Evolutionary conservation across 345 rosid species (phyloP), one percentile per base, ranked within the genome.

Genomic region (Angophora floribunda): DNA sequence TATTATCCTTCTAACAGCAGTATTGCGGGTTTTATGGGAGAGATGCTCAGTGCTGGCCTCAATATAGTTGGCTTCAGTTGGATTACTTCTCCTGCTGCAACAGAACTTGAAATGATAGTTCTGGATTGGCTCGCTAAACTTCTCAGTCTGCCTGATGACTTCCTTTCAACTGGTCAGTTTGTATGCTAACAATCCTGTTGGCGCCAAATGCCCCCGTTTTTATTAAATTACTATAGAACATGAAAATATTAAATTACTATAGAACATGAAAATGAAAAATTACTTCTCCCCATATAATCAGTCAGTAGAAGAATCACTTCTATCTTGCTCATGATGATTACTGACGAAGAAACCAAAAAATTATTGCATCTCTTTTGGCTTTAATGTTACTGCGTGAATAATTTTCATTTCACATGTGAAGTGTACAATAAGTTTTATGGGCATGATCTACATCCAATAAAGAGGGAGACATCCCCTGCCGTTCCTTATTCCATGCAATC

Each of bases 11-110:
- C 99, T 3, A 97, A 95, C 82, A 94, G 98, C 88, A 97, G 99
- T 47, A 91, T 97, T 47, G 98, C 98, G 1, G 99, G 99, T 32
- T 96, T 97, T 90, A 86, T 97, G 92, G 99, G 99, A 87, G 99
- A 96, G 91, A 97, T 97, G 99, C 95, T 97, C 86, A 96, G 98
- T 86, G 97, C 98, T 90, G 99, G 97, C 90, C 92, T 97, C 63
- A 95, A 92, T 32, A 94, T 97, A 47, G 97, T 96, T 87, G 99
- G 99, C 86, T 96, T 96, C 89, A 97, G 98, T 91, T 96, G 99
- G 99, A 92, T 97, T 52, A 92, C 98, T 87, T 96, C 98, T 86
- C 99, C 99, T 52, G 99, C 99, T 63, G 98, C 99, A 15, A 96
- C 99, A 2, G 99, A 97, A 90, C 99, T 96, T 36, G 99, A 97